Base-by-base conservation (phyloP, 345 rosid genomes). In the Salix caprea region DNA sequence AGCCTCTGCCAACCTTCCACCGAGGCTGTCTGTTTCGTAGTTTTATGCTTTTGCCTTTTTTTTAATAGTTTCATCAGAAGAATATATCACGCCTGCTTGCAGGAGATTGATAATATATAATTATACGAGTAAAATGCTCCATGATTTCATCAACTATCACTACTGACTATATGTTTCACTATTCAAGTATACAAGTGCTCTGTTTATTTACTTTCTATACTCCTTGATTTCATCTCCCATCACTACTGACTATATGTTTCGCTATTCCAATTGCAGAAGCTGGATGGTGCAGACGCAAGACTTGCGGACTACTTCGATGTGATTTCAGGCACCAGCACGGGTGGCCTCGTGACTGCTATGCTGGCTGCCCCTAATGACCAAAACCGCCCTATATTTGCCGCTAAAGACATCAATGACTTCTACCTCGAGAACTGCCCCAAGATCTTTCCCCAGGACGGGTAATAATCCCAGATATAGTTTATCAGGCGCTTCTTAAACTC, bases 361-460 rank as follows among this genome's bases (percentile, higher is more conserved):
- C 81, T 92, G 2, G 81, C 91, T 0, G 65, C 89, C 9, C 97
- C 94, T 1, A 75, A 91, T 67, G 85, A 86, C 30, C 34, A 84
- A 21, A 85, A 89, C 15, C 88, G 93, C n/a, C 96, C 96, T 16
- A 61, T 91, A n/a, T 90, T 87, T 42, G 87, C 91, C 3, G 94
- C 92, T 58, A 84, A 86, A 56, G 97, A 92, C 34, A 87, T 92
- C 42, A 89, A 81, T 4, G 82, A 74, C 0, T 40, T 40, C 44
- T 40, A 40, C 44, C 44, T 40, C 0, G 44, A 10, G 44, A 40
- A 40, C 44, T 10, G 44, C 44, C 13, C 44, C 2, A 40, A 40
- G 2, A 40, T 40, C 44, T 40, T 40, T 9, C 44, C 44, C 13
- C 44, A 40, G 13, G 44, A 40, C 44, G 44, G 13, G 44, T 40